These are phyloP conservation scores for Ceratobasidium sp. DNA, from an alignment of 1,284 basidiomycete species.

Conservation along the genomic window DNA sequence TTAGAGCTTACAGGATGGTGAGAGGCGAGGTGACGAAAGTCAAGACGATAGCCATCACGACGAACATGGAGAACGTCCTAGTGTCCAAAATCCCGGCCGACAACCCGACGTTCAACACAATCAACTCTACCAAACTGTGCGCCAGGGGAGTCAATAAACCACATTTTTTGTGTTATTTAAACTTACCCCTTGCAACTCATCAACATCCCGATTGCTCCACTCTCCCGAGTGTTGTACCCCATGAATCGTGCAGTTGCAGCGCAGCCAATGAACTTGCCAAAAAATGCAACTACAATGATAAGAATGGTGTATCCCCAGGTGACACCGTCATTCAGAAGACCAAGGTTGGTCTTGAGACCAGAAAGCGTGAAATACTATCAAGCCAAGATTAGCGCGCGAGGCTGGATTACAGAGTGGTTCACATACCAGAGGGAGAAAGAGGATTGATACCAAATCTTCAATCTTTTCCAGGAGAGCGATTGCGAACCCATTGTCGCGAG, in stretches of 20 bases:
- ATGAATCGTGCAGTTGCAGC: conserved; percentile 65
- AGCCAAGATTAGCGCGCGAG: conserved; percentile 51
- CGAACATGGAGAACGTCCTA: conserved; percentile 84
- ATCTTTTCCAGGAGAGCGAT: conserved; percentile 75
- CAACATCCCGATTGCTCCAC: conserved; percentile 74
- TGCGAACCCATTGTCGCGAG: conserved; percentile 74
- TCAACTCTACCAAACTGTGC: conserved; percentile 48
- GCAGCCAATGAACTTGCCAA: conserved; percentile 72
- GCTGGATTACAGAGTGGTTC: conserved; percentile 45
- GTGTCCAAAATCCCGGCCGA: conserved; percentile 78
- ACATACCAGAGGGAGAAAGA: conserved; percentile 74
- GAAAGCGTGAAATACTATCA: conserved; percentile 72
- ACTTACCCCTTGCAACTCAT: conserved; percentile 80
- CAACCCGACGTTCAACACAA: conserved; percentile 93
- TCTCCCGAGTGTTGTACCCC: conserved; percentile 72
- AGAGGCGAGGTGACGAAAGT: conserved; percentile 93
- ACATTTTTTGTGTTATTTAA: neutral
- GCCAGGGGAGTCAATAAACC: neutral
- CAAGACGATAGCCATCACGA: conserved; percentile 86
- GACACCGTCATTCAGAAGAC: conserved; percentile 68
- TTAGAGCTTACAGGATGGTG: conserved; percentile 76
- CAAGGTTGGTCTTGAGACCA: conserved; percentile 76
- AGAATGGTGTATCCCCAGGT: conserved; percentile 76
- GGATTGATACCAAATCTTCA: conserved; percentile 69
- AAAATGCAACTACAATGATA: conserved; percentile 67